Conservation (phyloP, 2,329 filamentous ascomycete species). For the Phialocephala subalpina region DNA sequence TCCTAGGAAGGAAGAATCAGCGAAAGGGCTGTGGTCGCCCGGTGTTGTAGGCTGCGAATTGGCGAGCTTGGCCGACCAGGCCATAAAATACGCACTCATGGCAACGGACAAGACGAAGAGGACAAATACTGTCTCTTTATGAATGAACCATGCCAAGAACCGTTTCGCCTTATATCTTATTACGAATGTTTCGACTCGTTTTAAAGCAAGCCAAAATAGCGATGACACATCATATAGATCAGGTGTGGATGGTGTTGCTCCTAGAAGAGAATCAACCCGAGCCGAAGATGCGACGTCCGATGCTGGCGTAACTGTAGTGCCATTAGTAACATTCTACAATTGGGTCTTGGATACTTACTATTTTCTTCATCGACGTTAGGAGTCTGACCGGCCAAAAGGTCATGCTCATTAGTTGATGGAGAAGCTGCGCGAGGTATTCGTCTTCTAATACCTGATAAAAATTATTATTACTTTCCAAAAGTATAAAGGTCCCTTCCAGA, state of each 20-base stretch:
- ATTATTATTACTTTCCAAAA: neutral
- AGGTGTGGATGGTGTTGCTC: conserved; percentile 9
- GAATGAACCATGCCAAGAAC: conserved; percentile 6
- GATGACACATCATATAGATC: neutral
- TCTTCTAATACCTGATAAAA: conserved; percentile 11
- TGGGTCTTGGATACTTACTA: conserved; percentile 8
- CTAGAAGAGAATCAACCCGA: conserved; percentile 11
- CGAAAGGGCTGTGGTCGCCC: neutral
- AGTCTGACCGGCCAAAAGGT: conserved; percentile 2
- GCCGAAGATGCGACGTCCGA: conserved; percentile 8
- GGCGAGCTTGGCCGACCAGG: conserved; percentile 7
- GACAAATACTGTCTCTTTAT: conserved; percentile 10
- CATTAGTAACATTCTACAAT: conserved; percentile 5
- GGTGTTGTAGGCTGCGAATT: conserved; percentile 9
- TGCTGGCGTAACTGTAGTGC: conserved; percentile 3
- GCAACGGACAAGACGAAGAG: neutral
- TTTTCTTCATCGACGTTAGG: conserved; percentile 5
- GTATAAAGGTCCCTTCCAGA: conserved; percentile 1
- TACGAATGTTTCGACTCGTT: neutral
- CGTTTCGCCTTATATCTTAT: conserved; percentile 2
- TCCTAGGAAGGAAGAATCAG: conserved; percentile 11
- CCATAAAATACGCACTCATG: conserved; percentile 7
- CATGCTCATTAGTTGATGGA: conserved; percentile 12
- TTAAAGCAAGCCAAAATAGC: conserved; percentile 1
- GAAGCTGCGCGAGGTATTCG: conserved; percentile 14